A percentile compares a stretch with the other conserved stretches of the same genome.
Evolutionary conservation across 331 rosid species (phyloP).

Genomic region (Spiraea crenata): DNA sequence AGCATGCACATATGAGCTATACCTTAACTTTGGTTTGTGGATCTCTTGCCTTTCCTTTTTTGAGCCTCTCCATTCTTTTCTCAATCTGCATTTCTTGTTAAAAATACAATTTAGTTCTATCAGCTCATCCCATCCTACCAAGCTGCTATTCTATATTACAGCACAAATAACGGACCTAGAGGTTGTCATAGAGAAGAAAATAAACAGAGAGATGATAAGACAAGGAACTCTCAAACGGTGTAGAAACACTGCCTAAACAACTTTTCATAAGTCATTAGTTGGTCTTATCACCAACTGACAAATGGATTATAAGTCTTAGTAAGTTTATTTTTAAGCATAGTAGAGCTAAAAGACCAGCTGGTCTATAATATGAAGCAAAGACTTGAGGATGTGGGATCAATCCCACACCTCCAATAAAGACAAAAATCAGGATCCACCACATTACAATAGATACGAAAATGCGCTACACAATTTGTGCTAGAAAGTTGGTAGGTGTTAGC

Average conservation of each 20-base stretch:
- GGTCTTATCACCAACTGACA: neutral
- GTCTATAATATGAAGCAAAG: slow-evolving; percentile 1
- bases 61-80: slow-evolving; percentile 86
- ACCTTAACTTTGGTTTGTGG: slow-evolving; percentile 86
- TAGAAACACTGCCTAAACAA: slow-evolving; percentile 1
- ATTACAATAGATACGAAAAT: slow-evolving; percentile 8
- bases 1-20: slow-evolving; percentile 7
- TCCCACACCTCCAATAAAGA: neutral
- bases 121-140: slow-evolving; percentile 36
- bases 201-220: neutral
- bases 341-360: neutral
- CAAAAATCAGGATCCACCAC: neutral
- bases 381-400: neutral
- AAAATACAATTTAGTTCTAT: slow-evolving; percentile 47
- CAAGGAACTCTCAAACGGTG: slow-evolving; percentile 6
- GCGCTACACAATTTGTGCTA: slow-evolving; percentile 11
- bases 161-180: neutral
- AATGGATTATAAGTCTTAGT: neutral
- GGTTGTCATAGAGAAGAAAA: neutral
- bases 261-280: neutral
- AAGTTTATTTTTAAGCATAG: neutral
- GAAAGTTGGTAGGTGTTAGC: slow-evolving; percentile 19
- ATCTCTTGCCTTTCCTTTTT: slow-evolving; percentile 81
- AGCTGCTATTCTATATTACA: slow-evolving; percentile 9
- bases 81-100: slow-evolving; percentile 89